These are phyloP conservation scores for Gymnopilus dilepis DNA, from an alignment of 768 basidiomycete species.

Conservation along the genomic window DNA sequence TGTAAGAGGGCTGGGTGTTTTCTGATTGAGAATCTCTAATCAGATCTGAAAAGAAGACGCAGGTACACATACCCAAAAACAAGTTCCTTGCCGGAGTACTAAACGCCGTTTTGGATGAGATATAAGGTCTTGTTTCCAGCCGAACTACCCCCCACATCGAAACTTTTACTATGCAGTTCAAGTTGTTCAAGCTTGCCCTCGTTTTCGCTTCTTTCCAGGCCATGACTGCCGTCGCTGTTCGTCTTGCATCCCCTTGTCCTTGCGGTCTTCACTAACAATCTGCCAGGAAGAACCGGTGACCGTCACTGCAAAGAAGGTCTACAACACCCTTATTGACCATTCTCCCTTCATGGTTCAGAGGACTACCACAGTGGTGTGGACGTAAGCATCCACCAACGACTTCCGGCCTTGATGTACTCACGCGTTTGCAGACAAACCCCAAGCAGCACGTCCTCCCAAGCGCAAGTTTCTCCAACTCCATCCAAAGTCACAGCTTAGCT, in stretches of 20 bases:
- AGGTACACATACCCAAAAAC: neutral
- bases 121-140: neutral
- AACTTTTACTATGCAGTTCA: slow-evolving; percentile 22
- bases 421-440: slow-evolving; percentile 9
- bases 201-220: slow-evolving; percentile 1
- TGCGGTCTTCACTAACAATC: neutral
- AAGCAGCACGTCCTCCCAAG: slow-evolving; percentile 9
- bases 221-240: slow-evolving; percentile 15
- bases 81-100: neutral
- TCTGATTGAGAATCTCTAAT: neutral
- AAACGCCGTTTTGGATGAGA: neutral
- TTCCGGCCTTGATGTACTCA: neutral
- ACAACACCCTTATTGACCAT: slow-evolving; percentile 30
- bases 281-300: slow-evolving; percentile 9
- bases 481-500: slow-evolving; percentile 2
- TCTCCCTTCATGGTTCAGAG: slow-evolving; percentile 34
- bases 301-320: slow-evolving; percentile 31
- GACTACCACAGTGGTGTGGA: slow-evolving; percentile 38
- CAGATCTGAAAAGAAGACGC: neutral
- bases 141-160: neutral
- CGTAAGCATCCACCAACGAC: slow-evolving; percentile 26
- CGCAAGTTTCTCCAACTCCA: slow-evolving; percentile 3
- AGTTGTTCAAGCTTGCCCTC: slow-evolving; percentile 12
- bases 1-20: neutral
- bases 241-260: neutral